Evolutionary conservation across 1,284 basidiomycete species (phyloP).

Genomic region (Polyporus tsugae): DNA sequence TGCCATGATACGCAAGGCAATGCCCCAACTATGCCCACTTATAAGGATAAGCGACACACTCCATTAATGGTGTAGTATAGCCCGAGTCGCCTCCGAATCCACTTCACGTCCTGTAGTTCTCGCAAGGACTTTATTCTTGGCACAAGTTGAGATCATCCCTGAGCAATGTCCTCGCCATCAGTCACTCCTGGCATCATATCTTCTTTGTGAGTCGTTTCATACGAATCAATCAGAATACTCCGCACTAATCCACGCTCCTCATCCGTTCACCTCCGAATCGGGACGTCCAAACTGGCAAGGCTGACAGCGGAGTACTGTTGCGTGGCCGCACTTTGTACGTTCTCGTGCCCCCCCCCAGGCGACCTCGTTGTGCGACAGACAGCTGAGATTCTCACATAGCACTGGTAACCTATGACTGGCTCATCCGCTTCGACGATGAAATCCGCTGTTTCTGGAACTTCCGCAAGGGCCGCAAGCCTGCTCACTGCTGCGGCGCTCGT

Average conservation of each 20-base stretch:
- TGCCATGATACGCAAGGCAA: not conserved
- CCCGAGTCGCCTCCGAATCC: too few relatives aligned
- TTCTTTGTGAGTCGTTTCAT: not conserved
- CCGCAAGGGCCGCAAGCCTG: not conserved
- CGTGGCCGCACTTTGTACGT: not conserved
- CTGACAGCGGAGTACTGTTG: not conserved
- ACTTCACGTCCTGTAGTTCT: too few relatives aligned
- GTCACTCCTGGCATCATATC: not conserved
- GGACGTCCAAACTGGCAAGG: not conserved
- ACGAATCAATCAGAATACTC: not conserved
- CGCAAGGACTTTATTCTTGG: too few relatives aligned
- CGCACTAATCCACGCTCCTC: not conserved
- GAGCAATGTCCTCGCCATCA: not conserved
- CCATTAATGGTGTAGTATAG: too few relatives aligned
- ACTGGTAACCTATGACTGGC: not conserved
- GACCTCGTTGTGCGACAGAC: not conserved
- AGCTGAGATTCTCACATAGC: not conserved
- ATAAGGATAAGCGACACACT: not conserved
- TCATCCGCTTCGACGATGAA: not conserved
- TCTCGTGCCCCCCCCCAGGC: not conserved
- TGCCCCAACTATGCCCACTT: not conserved
- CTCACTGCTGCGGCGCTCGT: not conserved
- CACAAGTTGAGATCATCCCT: not conserved
- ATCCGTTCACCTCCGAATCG: too few relatives aligned
- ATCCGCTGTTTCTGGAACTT: not conserved